These are phyloP conservation scores for Phtheirospermum japonicum DNA, from an alignment of 257 asterid species.

Conservation along the genomic window DNA sequence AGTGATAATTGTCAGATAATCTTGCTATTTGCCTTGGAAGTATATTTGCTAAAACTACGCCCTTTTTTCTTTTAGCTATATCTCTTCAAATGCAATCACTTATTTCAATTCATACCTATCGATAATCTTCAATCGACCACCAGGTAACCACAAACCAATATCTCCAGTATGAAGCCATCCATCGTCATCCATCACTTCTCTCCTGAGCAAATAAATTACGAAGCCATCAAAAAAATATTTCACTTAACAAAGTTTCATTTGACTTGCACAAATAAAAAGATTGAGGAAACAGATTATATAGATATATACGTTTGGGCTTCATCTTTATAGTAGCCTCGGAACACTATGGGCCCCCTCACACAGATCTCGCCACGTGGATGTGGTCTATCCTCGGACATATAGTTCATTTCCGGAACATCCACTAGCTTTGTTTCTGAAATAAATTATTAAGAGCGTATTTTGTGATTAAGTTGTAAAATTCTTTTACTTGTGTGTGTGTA, in stretches of 20 bases:
- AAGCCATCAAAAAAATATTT: background rate
- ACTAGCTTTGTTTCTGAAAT: conserved; percentile 66
- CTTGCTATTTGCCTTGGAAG: background rate
- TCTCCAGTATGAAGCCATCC: conserved; percentile 87
- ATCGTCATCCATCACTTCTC: conserved; percentile 64
- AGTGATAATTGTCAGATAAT: background rate
- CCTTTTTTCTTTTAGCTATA: background rate
- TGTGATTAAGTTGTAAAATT: too few species aligned
- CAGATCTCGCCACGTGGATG: conserved; percentile 90
- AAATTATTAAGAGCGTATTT: background rate
- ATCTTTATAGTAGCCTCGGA: conserved; percentile 75
- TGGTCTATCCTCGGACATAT: conserved; percentile 69
- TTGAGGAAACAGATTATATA: background rate
- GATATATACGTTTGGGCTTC: conserved; percentile 54
- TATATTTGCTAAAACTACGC: background rate
- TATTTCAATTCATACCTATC: conserved; percentile 47
- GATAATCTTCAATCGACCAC: conserved; percentile 75
- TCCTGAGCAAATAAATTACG: conserved; percentile 37
- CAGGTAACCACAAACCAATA: conserved; percentile 78
- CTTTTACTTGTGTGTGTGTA: too few species aligned
- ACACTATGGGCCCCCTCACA: conserved; percentile 71
- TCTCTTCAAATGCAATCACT: background rate
- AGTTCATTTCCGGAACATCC: conserved; percentile 83
- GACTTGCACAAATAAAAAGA: background rate
- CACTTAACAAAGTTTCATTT: background rate